Percentiles rank a stretch among this genome's conserved stretches.
phyloP scores from a whole-genome alignment of 257 asterid species.

The Solanum chmielewskii region DNA sequence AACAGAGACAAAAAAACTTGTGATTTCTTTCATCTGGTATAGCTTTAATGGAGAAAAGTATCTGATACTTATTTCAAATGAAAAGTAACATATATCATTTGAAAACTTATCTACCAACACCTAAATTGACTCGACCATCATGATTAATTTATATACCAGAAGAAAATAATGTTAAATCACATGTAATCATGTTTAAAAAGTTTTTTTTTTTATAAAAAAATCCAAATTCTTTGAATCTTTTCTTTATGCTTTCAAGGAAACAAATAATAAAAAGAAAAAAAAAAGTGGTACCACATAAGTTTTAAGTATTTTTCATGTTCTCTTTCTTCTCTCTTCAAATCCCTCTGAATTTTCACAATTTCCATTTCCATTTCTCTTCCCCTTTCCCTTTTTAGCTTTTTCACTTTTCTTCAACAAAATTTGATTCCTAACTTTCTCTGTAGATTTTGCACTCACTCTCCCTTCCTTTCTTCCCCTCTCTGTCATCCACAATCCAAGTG shows the following conservation, averaged over 20 bases:
- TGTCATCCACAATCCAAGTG: constrained; percentile 11
- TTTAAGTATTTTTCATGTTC: not conserved
- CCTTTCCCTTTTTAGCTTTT: constrained; percentile 2
- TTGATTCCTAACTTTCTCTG: constrained; percentile 11
- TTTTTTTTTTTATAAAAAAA: too few relatives aligned
- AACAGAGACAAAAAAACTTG: not conserved
- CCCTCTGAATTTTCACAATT: not conserved
- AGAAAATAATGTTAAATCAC: constrained; percentile 2
- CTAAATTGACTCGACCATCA: not conserved
- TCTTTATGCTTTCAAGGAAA: not conserved
- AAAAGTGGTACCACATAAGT: not conserved
- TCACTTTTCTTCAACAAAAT: not conserved
- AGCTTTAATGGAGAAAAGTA: not conserved
- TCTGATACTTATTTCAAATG: accelerated
- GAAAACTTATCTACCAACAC: accelerated
- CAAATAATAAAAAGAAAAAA: not conserved
- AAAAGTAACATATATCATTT: not conserved
- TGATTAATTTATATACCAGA: not conserved
- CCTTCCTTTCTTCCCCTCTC: constrained; percentile 3
- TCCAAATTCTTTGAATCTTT: not conserved
- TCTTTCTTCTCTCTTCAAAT: not conserved
- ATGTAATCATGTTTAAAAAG: not conserved
- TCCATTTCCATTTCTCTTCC: not conserved
- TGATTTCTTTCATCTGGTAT: not conserved
- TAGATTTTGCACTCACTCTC: not conserved